Conservation (phyloP, 2,329 filamentous ascomycete species). For the Cladophialophora bantiana region DNA sequence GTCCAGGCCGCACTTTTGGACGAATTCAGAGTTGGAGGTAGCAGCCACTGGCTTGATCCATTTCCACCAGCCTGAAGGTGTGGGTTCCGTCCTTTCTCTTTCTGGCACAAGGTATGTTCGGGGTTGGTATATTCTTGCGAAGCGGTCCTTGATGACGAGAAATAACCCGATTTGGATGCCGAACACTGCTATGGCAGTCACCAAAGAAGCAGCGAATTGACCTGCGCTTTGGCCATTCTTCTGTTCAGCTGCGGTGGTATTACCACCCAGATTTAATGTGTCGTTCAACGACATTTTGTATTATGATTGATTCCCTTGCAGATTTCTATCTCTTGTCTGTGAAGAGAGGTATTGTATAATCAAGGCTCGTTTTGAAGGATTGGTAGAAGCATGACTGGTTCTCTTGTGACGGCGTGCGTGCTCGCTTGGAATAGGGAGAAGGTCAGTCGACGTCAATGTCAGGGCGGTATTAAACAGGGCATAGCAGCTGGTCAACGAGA, state of each 20-base stretch:
- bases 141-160: slow-evolving; percentile 75
- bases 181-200: slow-evolving; percentile 68
- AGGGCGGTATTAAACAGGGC: neutral
- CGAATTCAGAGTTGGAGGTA: slow-evolving; percentile 79
- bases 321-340: neutral
- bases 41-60: slow-evolving; percentile 68
- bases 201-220: slow-evolving; percentile 71
- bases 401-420: neutral
- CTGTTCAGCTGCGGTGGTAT: slow-evolving; percentile 26
- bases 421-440: neutral
- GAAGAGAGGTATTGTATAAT: neutral
- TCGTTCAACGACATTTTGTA: slow-evolving; percentile 34
- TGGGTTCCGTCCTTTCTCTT: slow-evolving; percentile 79
- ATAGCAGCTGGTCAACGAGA: neutral
- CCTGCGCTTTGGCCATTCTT: slow-evolving; percentile 39
- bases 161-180: slow-evolving; percentile 72
- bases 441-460: slow-evolving; percentile 1
- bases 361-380: slow-evolving; percentile 2
- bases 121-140: slow-evolving; percentile 84
- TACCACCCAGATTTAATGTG: slow-evolving; percentile 29
- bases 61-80: slow-evolving; percentile 64
- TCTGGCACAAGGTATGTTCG: slow-evolving; percentile 87
- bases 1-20: slow-evolving; percentile 93
- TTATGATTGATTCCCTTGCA: neutral
- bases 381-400: slow-evolving; percentile 25